Conservation (phyloP, 805 yeast genomes). For the Lachancea meyersii region DNA sequence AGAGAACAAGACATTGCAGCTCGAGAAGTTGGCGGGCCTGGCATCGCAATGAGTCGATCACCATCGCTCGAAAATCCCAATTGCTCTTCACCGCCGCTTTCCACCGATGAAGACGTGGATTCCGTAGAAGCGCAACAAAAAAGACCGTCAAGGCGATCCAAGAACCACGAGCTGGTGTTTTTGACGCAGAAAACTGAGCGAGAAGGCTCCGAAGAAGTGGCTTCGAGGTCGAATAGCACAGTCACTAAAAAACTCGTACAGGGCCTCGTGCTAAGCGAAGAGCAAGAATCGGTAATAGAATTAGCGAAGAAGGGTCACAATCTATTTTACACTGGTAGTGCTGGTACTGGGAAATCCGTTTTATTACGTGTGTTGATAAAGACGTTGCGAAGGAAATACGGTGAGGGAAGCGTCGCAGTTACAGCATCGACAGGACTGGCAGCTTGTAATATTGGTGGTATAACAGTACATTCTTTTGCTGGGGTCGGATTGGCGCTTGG, state of each 20-base stretch:
- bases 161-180: constrained; percentile 27
- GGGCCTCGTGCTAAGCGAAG: constrained; percentile 40
- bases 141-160: constrained; percentile 5
- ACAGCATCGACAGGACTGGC: constrained; percentile 86
- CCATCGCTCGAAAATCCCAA: constrained; percentile 5
- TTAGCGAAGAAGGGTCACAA: constrained; percentile 60
- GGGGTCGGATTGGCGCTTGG: constrained; percentile 73
- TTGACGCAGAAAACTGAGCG: constrained; percentile 28
- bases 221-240: constrained; percentile 1
- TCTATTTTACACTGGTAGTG: constrained; percentile 92
- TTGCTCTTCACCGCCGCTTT: not conserved
- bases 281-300: constrained; percentile 60
- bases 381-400: constrained; percentile 41
- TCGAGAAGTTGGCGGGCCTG: not conserved
- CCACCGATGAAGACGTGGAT: constrained; percentile 1
- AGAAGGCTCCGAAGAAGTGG: constrained; percentile 5
- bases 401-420: constrained; percentile 49
- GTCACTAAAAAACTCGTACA: constrained; percentile 9
- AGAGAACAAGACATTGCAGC: not conserved
- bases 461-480: constrained; percentile 67
- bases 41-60: not conserved
- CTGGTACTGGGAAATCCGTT: constrained; percentile 97
- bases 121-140: not conserved
- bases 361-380: constrained; percentile 61
- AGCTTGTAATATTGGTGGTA: constrained; percentile 76